Base-by-base conservation (phyloP, 2,329 filamentous ascomycete species). In the Diaporthe sp. region DNA sequence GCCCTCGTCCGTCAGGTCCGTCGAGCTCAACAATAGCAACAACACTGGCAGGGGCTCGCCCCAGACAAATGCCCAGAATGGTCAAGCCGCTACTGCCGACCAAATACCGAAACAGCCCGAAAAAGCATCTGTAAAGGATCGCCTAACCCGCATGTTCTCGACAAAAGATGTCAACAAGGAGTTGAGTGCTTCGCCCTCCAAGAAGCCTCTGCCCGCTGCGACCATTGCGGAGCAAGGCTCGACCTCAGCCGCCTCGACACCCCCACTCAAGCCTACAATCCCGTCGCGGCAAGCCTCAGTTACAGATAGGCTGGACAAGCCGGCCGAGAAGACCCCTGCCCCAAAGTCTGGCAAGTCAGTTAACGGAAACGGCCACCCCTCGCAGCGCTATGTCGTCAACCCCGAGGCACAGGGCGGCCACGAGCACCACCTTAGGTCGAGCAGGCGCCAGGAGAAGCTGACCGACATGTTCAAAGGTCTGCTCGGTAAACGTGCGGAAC, bases 361-460 rank as follows among this genome's bases (percentile, higher is more conserved):
- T n/a, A 84, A 82, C 50, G 78, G 77, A 69, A 81, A 81, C 38
- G 79, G 81, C 47, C 78, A 77, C 13, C 73, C 77, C 4, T 76
- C 76, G 7, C 85, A 88, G 76, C 89, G 91, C 77, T 92, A 90
- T 80, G 84, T 88, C 38, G 68, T 85, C 57, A 86, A 87, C 72
- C 77, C 86, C 30, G 87, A 89, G 8, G 83, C 85, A 9, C 86
- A 93, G 77, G 94, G 94, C 77, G 90, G 92, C 47, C 97, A 99
- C 81, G 92, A 94, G 80, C 97, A 99, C 82, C 91, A 95, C 79
- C 91, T 99, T 77, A 97, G 95, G 85, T 96, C 94, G 76, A 94
- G 94, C 76, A 95, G 95, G 82, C 91, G 97, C 74, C 96, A 99
- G 83, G 96, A 99, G 85, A 98, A 98, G 85, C 88, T 99, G 73